Conservation (phyloP, 75 land plant genomes). For the Gnetum montanum region DNA sequence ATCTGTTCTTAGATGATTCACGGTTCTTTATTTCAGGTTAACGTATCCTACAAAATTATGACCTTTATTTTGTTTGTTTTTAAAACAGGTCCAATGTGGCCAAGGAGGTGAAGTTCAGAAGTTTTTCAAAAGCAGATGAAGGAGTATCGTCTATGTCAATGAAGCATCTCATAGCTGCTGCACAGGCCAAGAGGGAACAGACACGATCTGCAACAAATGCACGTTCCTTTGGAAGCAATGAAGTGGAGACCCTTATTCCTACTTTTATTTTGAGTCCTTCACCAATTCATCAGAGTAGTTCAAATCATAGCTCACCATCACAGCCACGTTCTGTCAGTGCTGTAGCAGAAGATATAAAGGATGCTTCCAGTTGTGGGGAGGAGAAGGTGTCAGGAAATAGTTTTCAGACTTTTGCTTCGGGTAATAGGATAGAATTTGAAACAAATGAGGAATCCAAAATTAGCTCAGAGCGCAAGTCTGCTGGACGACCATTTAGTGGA, state of each 20-base stretch:
- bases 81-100: constrained; percentile 31
- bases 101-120: constrained; percentile 21
- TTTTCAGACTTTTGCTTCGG: constrained; percentile 8
- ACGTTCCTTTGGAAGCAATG: constrained; percentile 10
- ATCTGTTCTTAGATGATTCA: too few species aligned
- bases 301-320: constrained; percentile 27
- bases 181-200: constrained; percentile 58
- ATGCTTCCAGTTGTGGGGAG: not conserved
- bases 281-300: constrained; percentile 31
- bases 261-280: constrained; percentile 24
- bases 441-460: constrained; percentile 23
- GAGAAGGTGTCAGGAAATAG: constrained; percentile 19
- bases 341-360: constrained; percentile 16
- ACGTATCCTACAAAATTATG: too few species aligned
- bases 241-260: constrained; percentile 12
- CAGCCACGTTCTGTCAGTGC: constrained; percentile 11
- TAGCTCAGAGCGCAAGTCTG: constrained; percentile 18
- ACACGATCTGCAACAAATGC: constrained; percentile 25
- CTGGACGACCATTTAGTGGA: constrained; percentile 47
- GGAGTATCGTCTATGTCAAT: constrained; percentile 39
- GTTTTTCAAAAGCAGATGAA: constrained; percentile 9
- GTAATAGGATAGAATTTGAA: constrained; percentile 19
- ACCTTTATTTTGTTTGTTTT: not conserved
- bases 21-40: too few species aligned
- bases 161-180: constrained; percentile 73